Percentiles rank a stretch among this genome's conserved stretches.
Conservation (phyloP, 1,139 yeast species). For the Hyphopichia fennica region DNA sequence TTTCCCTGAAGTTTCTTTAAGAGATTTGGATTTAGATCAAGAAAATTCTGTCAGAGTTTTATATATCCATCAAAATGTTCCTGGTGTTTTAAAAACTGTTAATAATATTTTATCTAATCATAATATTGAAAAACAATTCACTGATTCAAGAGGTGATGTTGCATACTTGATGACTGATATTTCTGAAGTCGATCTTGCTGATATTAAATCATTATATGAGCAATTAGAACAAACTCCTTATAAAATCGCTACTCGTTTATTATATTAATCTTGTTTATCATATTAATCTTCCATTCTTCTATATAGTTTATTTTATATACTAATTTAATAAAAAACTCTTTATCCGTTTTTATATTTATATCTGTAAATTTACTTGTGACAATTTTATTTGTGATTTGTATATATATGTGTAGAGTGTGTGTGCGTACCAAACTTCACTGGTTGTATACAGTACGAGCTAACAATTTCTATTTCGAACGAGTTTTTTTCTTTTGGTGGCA, state of each 20-base stretch:
- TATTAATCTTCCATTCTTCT: slow-evolving; percentile 40
- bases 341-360: not conserved
- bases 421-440: not conserved
- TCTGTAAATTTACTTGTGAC: not conserved
- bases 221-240: slow-evolving; percentile 88
- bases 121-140: slow-evolving; percentile 96
- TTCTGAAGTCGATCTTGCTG: slow-evolving; percentile 77
- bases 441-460: not conserved
- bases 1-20: slow-evolving; percentile 96
- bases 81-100: slow-evolving; percentile 97
- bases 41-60: slow-evolving; percentile 88
- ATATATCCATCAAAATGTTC: slow-evolving; percentile 96
- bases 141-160: slow-evolving; percentile 93
- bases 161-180: slow-evolving; percentile 99
- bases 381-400: not conserved
- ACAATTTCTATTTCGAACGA: too few relatives aligned
- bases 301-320: not conserved
- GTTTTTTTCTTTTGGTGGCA: slow-evolving; percentile 9
- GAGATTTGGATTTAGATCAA: slow-evolving; percentile 88
- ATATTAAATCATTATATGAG: slow-evolving; percentile 81
- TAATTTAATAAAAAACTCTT: not conserved
- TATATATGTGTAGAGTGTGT: not conserved
- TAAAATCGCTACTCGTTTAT: slow-evolving; percentile 86
- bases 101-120: slow-evolving; percentile 93
- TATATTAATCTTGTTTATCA: slow-evolving; percentile 71